These are phyloP conservation scores for Sporothrix pallida DNA, from an alignment of 2,329 filamentous ascomycete species.

Conservation along the genomic window DNA sequence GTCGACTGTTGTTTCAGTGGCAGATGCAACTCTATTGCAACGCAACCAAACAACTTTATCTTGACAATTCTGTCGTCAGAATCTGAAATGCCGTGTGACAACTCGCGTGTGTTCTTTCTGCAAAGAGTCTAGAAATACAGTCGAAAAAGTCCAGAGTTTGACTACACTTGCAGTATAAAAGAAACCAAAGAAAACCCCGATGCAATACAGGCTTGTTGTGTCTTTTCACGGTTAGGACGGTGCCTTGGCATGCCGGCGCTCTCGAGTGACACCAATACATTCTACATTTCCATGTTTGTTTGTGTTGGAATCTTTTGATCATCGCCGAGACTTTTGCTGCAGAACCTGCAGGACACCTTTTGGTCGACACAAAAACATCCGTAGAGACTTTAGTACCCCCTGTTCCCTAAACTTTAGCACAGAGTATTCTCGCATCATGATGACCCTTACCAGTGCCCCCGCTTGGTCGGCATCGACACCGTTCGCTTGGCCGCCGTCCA, in stretches of 20 bases:
- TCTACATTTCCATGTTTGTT: neutral
- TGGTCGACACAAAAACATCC: too few species aligned
- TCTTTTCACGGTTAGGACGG: neutral
- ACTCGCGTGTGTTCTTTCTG: slow-evolving; percentile 13
- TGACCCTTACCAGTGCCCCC: neutral
- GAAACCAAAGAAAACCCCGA: neutral
- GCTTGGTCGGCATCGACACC: neutral
- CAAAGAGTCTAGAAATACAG: slow-evolving; percentile 7
- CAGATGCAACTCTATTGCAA: neutral
- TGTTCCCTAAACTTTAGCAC: too few species aligned
- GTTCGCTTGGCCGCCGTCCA: slow-evolving; percentile 8
- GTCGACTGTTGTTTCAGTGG: neutral
- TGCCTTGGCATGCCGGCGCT: neutral
- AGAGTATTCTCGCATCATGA: too few species aligned
- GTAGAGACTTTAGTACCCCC: too few species aligned
- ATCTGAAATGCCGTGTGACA: neutral
- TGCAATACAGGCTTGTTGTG: neutral
- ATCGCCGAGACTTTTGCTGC: neutral
- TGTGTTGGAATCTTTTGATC: neutral
- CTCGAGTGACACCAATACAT: slow-evolving; percentile 9
- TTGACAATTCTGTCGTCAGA: neutral
- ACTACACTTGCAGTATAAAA: neutral
- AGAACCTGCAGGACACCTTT: too few species aligned
- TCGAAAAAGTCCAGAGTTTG: neutral
- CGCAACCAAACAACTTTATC: neutral